Conservation (phyloP, 2,329 filamentous ascomycete genomes). For the Fusarium mundagurra region DNA sequence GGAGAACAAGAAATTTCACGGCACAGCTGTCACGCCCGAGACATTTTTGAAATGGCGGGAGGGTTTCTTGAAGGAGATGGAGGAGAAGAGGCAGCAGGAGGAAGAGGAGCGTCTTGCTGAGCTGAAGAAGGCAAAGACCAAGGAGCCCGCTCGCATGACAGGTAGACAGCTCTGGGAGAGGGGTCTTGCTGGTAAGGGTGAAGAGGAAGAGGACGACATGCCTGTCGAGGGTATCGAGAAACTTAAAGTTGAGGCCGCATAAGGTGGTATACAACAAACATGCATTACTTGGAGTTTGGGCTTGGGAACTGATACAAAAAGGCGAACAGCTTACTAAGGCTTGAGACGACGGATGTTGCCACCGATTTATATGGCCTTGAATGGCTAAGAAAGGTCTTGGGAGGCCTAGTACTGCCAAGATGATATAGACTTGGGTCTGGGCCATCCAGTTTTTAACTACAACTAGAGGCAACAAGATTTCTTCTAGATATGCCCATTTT, state of each 20-base stretch:
- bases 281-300: constrained; percentile 44
- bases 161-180: constrained; percentile 83
- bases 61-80: constrained; percentile 81
- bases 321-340: constrained; percentile 10
- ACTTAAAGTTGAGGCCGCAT: constrained; percentile 71
- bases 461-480: constrained; percentile 29
- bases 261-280: background rate
- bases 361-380: background rate
- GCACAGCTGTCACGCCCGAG: constrained; percentile 86
- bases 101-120: constrained; percentile 85
- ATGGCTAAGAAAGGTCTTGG: background rate
- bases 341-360: constrained; percentile 19
- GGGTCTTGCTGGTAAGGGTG: constrained; percentile 73
- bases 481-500: constrained; percentile 36
- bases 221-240: constrained; percentile 72
- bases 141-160: constrained; percentile 77
- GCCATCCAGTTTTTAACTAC: constrained; percentile 31
- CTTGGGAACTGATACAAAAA: constrained; percentile 36
- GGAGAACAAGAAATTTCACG: constrained; percentile 97
- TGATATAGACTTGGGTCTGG: constrained; percentile 35
- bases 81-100: constrained; percentile 72
- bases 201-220: constrained; percentile 73
- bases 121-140: constrained; percentile 79
- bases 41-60: constrained; percentile 86
- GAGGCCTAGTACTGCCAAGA: background rate